Percentiles rank a stretch among this genome's conserved stretches.
These are phyloP conservation scores for Vaccinium macrocarpon DNA, from an alignment of 148 eudicot species.

Conservation along the genomic window DNA sequence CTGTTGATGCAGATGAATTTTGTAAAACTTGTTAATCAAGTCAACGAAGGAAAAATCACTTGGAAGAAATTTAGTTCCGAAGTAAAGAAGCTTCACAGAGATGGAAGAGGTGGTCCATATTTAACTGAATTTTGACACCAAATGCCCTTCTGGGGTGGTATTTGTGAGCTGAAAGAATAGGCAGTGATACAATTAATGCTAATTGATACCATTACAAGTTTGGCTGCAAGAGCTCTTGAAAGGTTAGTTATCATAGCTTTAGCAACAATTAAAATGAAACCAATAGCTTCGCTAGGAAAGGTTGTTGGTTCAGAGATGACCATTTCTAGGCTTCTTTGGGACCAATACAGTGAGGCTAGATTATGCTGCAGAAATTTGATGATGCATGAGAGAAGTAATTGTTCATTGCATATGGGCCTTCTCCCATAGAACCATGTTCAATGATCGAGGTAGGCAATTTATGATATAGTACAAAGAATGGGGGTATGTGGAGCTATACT, in stretches of 20 bases:
- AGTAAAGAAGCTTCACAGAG: conserved; percentile 73
- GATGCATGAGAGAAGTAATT: not conserved
- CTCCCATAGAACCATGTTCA: not conserved
- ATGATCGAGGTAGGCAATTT: not conserved
- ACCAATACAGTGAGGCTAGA: not conserved
- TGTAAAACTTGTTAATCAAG: conserved; percentile 67
- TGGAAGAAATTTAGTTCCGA: conserved; percentile 70
- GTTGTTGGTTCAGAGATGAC: not conserved
- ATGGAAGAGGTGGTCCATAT: conserved; percentile 75
- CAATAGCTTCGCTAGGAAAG: not conserved
- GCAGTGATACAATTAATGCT: not conserved
- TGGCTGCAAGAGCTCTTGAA: not conserved
- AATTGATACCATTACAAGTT: not conserved
- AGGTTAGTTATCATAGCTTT: not conserved
- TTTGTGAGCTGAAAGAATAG: conserved; percentile 47
- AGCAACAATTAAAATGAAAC: not conserved
- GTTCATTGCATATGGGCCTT: not conserved
- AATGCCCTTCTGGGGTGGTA: conserved; percentile 93
- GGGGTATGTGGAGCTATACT: too few species aligned
- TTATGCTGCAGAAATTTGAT: not conserved
- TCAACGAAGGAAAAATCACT: conserved; percentile 64
- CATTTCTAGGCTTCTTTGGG: not conserved
- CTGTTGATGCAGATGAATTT: conserved; percentile 58
- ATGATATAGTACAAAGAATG: not conserved
- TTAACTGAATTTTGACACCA: conserved; percentile 64